Conservation (phyloP, 139 green algal genomes). For the Chlorella sp. region DNA sequence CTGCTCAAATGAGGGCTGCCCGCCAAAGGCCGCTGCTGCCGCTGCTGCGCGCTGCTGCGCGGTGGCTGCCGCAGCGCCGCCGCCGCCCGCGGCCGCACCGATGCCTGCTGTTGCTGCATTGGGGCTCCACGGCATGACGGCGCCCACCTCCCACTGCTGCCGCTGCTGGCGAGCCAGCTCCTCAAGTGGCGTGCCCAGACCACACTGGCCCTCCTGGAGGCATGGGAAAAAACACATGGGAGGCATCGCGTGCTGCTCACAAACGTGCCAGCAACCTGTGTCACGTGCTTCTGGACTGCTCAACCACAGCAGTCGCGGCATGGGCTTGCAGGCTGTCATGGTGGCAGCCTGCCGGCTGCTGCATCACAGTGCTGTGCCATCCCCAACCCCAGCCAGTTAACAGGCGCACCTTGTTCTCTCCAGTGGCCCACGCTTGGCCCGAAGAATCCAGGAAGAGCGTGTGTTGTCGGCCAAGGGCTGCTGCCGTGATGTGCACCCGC, state of each 20-base stretch:
- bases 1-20: background rate
- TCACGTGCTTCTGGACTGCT: no score
- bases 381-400: no score
- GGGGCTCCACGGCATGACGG: background rate
- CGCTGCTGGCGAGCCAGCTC: constrained; percentile 63
- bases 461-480: constrained; percentile 71
- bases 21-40: background rate
- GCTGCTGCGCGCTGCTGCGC: no score
- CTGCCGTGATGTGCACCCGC: constrained; percentile 43
- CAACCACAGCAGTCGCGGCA: no score
- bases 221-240: no score
- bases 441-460: constrained; percentile 68
- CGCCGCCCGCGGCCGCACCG: background rate
- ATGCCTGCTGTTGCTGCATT: background rate
- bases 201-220: constrained; percentile 48
- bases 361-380: no score
- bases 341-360: no score
- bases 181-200: constrained; percentile 65
- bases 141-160: constrained; percentile 43
- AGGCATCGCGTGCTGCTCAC: no score
- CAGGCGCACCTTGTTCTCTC: constrained; percentile 67
- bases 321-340: no score
- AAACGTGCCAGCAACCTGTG: no score
- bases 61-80: background rate
- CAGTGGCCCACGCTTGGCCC: constrained; percentile 60